Evolutionary conservation across 805 yeast species (phyloP).

Genomic region (Candida broadrunensis): DNA sequence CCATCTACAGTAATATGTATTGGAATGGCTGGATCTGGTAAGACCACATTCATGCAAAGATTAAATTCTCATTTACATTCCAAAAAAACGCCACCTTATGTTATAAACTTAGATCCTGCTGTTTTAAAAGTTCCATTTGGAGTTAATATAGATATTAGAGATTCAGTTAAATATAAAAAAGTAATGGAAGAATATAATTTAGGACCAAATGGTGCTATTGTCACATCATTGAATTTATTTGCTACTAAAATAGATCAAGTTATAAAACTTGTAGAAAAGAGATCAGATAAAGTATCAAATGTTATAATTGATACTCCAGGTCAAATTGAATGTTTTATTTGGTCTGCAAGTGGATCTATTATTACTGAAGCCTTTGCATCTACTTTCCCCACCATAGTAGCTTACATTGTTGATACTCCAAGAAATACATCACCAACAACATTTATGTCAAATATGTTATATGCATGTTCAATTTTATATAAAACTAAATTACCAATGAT

Average conservation of each 20-base stretch:
- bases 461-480: slow-evolving; percentile 95
- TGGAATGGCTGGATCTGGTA: slow-evolving; percentile 72
- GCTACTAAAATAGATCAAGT: slow-evolving; percentile 97
- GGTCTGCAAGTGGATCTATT: slow-evolving; percentile 97
- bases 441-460: slow-evolving; percentile 96
- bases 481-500: slow-evolving; percentile 97
- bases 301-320: slow-evolving; percentile 97
- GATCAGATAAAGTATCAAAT: slow-evolving; percentile 54
- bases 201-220: slow-evolving; percentile 99
- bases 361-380: slow-evolving; percentile 96
- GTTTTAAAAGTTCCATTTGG: slow-evolving; percentile 92
- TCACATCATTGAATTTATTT: slow-evolving; percentile 87
- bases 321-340: slow-evolving; percentile 95
- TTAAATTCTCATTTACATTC: slow-evolving; percentile 84
- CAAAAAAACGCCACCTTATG: slow-evolving; percentile 76
- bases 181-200: slow-evolving; percentile 94
- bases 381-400: slow-evolving; percentile 91
- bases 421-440: slow-evolving; percentile 93
- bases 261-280: slow-evolving; percentile 76
- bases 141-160: slow-evolving; percentile 93
- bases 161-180: slow-evolving; percentile 90
- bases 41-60: slow-evolving; percentile 96
- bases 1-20: slow-evolving; percentile 45
- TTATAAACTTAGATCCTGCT: slow-evolving; percentile 94
- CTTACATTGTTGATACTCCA: slow-evolving; percentile 96